Evolutionary conservation across 2,329 filamentous ascomycete genomes (phyloP).

Genomic region (Gnomoniopsis sp.): DNA sequence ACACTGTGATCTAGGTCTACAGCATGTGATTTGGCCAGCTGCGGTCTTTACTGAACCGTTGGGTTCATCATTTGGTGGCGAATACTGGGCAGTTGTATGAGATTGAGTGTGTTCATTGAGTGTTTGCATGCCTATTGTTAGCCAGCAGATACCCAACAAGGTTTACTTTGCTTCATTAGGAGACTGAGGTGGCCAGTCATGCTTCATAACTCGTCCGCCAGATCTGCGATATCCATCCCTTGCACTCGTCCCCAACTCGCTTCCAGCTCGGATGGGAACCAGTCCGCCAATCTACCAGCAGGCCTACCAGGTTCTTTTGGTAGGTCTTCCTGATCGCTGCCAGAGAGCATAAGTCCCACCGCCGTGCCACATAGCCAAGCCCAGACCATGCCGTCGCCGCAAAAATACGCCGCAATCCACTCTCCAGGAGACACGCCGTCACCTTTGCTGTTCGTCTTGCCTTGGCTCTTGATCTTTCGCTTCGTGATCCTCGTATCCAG

Average conservation of each 20-base stretch:
- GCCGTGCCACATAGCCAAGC: slow-evolving; percentile 50
- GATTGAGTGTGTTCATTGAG: too few relatives aligned
- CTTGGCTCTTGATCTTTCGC: slow-evolving; percentile 11
- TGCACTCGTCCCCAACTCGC: slow-evolving; percentile 31
- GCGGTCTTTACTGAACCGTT: too few relatives aligned
- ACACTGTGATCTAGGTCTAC: too few relatives aligned
- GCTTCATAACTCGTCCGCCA: slow-evolving; percentile 23
- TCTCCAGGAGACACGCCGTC: slow-evolving; percentile 30
- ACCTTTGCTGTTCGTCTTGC: neutral
- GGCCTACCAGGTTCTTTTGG: slow-evolving; percentile 31
- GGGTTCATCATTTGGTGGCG: too few relatives aligned
- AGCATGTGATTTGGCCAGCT: too few relatives aligned
- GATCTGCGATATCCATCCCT: slow-evolving; percentile 33
- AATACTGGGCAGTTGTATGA: too few relatives aligned
- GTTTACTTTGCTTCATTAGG: too few relatives aligned
- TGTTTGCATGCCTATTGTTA: too few relatives aligned
- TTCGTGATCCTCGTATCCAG: slow-evolving; percentile 31
- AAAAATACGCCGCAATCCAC: slow-evolving; percentile 51
- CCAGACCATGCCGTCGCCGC: slow-evolving; percentile 51
- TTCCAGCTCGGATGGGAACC: slow-evolving; percentile 38
- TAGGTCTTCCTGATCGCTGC: slow-evolving; percentile 31
- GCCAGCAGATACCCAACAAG: too few relatives aligned
- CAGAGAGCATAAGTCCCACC: slow-evolving; percentile 42
- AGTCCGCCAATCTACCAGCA: slow-evolving; percentile 32
- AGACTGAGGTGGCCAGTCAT: too few relatives aligned